phyloP scores from a whole-genome alignment of 1,139 yeast genomes.

The Candida freyschussii region DNA sequence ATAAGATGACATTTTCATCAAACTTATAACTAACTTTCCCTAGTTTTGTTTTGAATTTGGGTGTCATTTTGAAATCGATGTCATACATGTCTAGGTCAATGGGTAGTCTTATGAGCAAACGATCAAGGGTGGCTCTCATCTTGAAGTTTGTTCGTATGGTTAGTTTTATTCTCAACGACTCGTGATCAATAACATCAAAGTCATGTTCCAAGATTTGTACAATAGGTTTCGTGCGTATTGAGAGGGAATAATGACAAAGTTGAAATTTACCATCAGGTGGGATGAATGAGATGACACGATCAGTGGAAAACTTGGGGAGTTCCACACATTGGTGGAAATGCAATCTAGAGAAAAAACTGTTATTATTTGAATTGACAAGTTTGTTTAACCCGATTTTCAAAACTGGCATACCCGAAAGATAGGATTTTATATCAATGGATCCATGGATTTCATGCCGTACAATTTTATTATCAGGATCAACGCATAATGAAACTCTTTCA shows the following conservation, averaged over 20 bases:
- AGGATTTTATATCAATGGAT: slow-evolving; percentile 58
- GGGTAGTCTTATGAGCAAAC: slow-evolving; percentile 57
- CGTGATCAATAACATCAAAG: slow-evolving; percentile 33
- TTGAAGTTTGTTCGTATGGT: slow-evolving; percentile 53
- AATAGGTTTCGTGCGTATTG: slow-evolving; percentile 16
- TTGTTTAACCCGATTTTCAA: slow-evolving; percentile 66
- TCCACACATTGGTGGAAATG: slow-evolving; percentile 82
- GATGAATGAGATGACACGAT: slow-evolving; percentile 56
- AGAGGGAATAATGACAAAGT: slow-evolving; percentile 44
- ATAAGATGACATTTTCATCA: slow-evolving; percentile 53
- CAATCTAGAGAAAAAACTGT: slow-evolving; percentile 36
- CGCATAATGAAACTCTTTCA: slow-evolving; percentile 60
- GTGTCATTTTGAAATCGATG: slow-evolving; percentile 42
- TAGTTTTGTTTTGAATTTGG: slow-evolving; percentile 60
- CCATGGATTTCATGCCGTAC: slow-evolving; percentile 63
- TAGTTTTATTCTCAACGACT: slow-evolving; percentile 38
- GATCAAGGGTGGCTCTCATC: slow-evolving; percentile 55
- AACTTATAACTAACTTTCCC: slow-evolving; percentile 67
- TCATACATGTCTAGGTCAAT: slow-evolving; percentile 35
- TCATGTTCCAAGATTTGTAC: slow-evolving; percentile 31
- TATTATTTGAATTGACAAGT: slow-evolving; percentile 17
- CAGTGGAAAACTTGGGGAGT: slow-evolving; percentile 50
- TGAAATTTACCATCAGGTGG: slow-evolving; percentile 80
- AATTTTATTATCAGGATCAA: slow-evolving; percentile 48
- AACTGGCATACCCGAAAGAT: slow-evolving; percentile 75